Evolutionary conservation across 2,329 filamentous ascomycete species (phyloP).

Genomic region (Pestalotiopsis fici): DNA sequence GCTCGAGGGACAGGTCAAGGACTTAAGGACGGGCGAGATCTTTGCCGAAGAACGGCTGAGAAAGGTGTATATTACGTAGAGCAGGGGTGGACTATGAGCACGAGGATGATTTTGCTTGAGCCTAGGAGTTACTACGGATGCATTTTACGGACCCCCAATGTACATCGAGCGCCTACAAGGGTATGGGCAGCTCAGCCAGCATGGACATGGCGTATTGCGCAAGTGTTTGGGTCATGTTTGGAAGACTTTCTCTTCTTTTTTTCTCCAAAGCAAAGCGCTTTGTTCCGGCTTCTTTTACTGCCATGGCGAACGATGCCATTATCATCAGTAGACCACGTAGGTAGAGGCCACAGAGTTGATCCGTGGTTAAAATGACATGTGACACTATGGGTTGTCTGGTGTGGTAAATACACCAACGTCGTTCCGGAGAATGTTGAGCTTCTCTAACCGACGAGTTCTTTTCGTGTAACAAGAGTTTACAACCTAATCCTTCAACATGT

Average conservation of each 20-base stretch:
- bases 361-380: too few species aligned
- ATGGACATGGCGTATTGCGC: neutral
- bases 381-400: too few species aligned
- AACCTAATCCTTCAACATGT: neutral
- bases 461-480: neutral
- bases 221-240: too few species aligned
- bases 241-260: too few species aligned
- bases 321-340: too few species aligned
- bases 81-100: neutral
- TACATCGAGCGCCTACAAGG: neutral
- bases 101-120: too few species aligned
- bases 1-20: slow-evolving; percentile 66
- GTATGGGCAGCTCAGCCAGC: neutral
- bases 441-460: neutral
- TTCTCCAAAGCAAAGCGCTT: too few species aligned
- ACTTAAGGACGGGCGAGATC: slow-evolving; percentile 74
- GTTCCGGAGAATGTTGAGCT: neutral
- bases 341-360: too few species aligned
- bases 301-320: too few species aligned
- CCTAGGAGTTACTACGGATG: neutral
- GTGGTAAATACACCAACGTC: too few species aligned
- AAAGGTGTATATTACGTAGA: slow-evolving; percentile 88
- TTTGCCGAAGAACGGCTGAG: slow-evolving; percentile 65
- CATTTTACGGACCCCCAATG: neutral
- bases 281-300: too few species aligned